Percentiles rank a stretch among this genome's conserved stretches.
Evolutionary conservation across 2,329 filamentous ascomycete genomes (phyloP).

Genomic region (Claviceps humidiphila): DNA sequence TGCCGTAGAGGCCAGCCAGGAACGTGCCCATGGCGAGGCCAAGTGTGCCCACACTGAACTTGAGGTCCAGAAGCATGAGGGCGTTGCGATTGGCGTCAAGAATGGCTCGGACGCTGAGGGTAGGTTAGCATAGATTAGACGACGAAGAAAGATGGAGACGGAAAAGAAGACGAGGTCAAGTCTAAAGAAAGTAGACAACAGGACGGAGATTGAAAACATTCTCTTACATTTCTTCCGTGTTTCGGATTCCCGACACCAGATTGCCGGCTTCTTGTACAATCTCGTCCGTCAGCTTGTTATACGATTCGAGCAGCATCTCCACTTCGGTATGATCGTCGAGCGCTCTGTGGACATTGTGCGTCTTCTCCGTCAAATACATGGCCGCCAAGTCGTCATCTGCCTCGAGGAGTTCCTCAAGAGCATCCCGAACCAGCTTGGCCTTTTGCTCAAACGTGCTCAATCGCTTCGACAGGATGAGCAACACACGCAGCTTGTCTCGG

Average conservation of each 20-base stretch:
- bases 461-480: slow-evolving; percentile 90
- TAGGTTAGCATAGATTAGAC: slow-evolving; percentile 9
- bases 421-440: slow-evolving; percentile 81
- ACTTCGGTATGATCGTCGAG: slow-evolving; percentile 91
- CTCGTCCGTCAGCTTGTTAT: slow-evolving; percentile 95
- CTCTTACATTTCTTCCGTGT: slow-evolving; percentile 91
- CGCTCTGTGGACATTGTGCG: slow-evolving; percentile 55
- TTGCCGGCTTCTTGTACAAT: slow-evolving; percentile 93
- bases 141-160: neutral
- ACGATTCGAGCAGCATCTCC: slow-evolving; percentile 91
- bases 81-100: slow-evolving; percentile 96
- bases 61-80: slow-evolving; percentile 92
- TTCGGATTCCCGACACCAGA: slow-evolving; percentile 84
- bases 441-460: slow-evolving; percentile 97
- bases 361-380: slow-evolving; percentile 93
- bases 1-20: slow-evolving; percentile 95
- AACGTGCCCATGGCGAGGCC: slow-evolving; percentile 93
- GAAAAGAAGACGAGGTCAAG: neutral
- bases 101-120: slow-evolving; percentile 80
- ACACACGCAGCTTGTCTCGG: slow-evolving; percentile 76
- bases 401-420: slow-evolving; percentile 88
- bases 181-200: neutral
- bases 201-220: too few species aligned
- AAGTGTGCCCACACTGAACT: slow-evolving; percentile 89
- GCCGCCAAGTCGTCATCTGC: slow-evolving; percentile 87